Conservation (phyloP, 345 rosid genomes). For the Salix suchowensis region DNA sequence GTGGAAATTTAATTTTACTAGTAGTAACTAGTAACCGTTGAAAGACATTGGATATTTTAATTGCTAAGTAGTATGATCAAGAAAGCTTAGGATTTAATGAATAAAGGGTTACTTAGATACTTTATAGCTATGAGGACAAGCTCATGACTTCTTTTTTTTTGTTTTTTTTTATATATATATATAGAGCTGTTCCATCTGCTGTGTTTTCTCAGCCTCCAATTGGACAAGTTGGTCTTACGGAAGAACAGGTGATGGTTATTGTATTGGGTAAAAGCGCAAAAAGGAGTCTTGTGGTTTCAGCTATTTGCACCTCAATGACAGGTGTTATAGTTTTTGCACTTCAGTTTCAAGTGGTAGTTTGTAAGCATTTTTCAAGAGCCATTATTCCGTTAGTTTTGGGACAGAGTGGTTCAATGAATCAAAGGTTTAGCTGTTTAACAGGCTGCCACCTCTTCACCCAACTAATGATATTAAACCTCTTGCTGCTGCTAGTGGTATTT, state of each 20-base stretch:
- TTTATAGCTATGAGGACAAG: neutral
- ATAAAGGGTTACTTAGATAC: neutral
- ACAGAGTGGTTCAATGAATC: too few relatives aligned
- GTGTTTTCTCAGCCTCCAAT: slow-evolving; percentile 97
- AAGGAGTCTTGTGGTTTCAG: neutral
- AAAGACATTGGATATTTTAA: neutral
- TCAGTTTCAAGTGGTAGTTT: neutral
- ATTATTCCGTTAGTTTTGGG: too few relatives aligned
- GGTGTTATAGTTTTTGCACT: too few relatives aligned
- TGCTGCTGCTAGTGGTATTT: too few relatives aligned
- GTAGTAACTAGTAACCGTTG: neutral
- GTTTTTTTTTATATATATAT: too few relatives aligned
- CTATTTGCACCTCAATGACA: neutral
- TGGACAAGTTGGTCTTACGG: slow-evolving; percentile 85
- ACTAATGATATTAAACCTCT: too few relatives aligned
- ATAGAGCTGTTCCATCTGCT: slow-evolving; percentile 87
- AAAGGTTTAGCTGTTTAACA: too few relatives aligned
- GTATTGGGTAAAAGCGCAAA: too few relatives aligned
- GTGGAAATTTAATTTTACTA: neutral
- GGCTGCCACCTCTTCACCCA: too few relatives aligned
- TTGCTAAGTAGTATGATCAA: neutral
- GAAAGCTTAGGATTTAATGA: neutral
- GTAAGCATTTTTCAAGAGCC: too few relatives aligned
- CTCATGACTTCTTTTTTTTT: neutral
- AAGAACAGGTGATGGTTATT: slow-evolving; percentile 64